A percentile compares a stretch with the other conserved stretches of the same genome.
Evolutionary conservation across 83 land plant species (phyloP).

Genomic region (Thuja plicata): DNA sequence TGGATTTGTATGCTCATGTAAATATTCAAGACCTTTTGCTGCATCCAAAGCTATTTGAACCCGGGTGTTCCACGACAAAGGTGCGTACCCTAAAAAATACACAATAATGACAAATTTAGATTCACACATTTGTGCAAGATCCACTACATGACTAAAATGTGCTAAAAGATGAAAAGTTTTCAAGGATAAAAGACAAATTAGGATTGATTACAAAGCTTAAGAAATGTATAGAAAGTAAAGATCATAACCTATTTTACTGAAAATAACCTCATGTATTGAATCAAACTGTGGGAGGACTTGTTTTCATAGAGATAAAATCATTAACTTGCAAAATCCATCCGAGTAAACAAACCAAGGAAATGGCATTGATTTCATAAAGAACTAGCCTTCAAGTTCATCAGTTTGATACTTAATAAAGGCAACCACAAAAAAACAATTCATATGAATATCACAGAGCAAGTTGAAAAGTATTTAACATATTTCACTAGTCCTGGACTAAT

Average conservation of each 20-base stretch:
- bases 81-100: constrained; percentile 34
- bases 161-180: not conserved
- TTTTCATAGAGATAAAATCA: not conserved
- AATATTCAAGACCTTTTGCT: constrained; percentile 61
- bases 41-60: constrained; percentile 50
- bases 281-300: not conserved
- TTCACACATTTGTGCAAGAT: not conserved
- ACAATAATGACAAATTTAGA: not conserved
- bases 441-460: not conserved
- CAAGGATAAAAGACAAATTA: not conserved
- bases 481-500: not conserved
- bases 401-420: not conserved
- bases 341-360: not conserved
- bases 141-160: not conserved
- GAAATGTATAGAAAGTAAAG: too few relatives aligned
- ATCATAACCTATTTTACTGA: not conserved
- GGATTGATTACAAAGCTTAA: not conserved
- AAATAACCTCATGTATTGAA: not conserved
- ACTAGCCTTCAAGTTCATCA: not conserved
- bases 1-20: constrained; percentile 62
- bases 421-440: not conserved
- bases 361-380: not conserved
- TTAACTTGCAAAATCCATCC: not conserved
- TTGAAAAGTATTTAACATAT: not conserved
- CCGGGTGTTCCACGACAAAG: constrained; percentile 57